Base-by-base conservation (phyloP, 1,139 yeast genomes). In the Blastobotrys indianensis region DNA sequence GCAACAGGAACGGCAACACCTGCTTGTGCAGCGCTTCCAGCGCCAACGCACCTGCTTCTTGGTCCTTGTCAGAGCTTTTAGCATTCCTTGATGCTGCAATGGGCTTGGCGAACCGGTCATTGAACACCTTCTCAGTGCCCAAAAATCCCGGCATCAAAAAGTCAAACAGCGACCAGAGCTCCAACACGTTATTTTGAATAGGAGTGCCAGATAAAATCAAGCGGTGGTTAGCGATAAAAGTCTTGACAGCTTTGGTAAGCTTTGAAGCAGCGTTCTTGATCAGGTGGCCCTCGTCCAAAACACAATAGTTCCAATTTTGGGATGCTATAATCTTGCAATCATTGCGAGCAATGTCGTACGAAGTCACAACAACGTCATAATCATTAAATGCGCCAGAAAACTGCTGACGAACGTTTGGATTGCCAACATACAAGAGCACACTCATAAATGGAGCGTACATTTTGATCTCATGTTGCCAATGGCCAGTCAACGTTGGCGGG, bases 141-240 rank as follows among this genome's bases (percentile, higher is more conserved):
- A 94, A 72, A 63, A 92, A 94, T 1, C 98, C 99, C 1, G 99
- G 99, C 98, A 94, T 94, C 64, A 94, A 73, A 64, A 88, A 94
- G 64, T 94, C 98, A 71, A 94, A 94, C 57, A 94, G 71, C 2
- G 98, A 92, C 98, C 98, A 94, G 51, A 94, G 70, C 63, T 94
- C 99, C 41, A 94, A 74, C 1, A 94, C 98, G 61, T 94, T 92
- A 61, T 94, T 94, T 65, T 94, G 99, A 58, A 94, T 92, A 23
- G 99, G 99, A 0, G 99, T 94, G 57, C 99, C 99, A 0, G 97
- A 85, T 49, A 94, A 72, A 35, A 94, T 83, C 53, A 94, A 75
- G 46, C 98, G 72, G 65, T 94, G 98, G 53, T 90, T 90, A 1
- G 98, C 94, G 49, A 75, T 73, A 28, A 92, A 70, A 51, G 75